Percentiles rank a stretch among this genome's conserved stretches.
Conservation (phyloP, 2,329 filamentous ascomycete species). For the Penicillium sp. region DNA sequence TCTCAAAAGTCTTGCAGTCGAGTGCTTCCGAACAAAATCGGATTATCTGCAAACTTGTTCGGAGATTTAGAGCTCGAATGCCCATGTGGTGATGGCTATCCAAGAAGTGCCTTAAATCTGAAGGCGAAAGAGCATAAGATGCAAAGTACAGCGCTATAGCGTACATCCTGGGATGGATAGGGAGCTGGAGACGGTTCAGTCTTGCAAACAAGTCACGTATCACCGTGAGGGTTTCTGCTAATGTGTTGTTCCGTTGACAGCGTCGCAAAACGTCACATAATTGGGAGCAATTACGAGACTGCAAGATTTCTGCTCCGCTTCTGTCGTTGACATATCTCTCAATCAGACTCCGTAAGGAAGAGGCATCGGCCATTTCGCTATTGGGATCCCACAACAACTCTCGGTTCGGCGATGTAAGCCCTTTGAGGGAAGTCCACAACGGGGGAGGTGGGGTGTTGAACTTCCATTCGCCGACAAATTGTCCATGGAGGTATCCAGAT, state of each 20-base stretch:
- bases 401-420: conserved; percentile 1
- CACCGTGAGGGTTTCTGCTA: conserved; percentile 31
- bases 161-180: conserved; percentile 12
- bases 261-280: conserved; percentile 22
- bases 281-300: conserved; percentile 3
- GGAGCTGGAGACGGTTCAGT: conserved; percentile 18
- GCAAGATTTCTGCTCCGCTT: conserved; percentile 5
- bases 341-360: conserved; percentile 22
- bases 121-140: conserved; percentile 27
- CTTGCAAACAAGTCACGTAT: conserved; percentile 33
- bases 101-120: conserved; percentile 30
- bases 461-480: conserved; percentile 26
- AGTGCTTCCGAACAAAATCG: conserved; percentile 22
- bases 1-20: conserved; percentile 20
- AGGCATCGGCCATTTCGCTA: conserved; percentile 1
- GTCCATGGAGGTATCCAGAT: conserved; percentile 15
- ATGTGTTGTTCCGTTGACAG: conserved; percentile 25
- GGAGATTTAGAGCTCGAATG: neutral
- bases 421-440: conserved; percentile 23
- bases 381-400: neutral
- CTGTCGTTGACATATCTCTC: conserved; percentile 23
- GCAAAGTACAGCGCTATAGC: conserved; percentile 33
- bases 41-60: conserved; percentile 21
- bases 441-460: conserved; percentile 15
- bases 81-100: conserved; percentile 11